Conservation (phyloP, 768 basidiomycete species). For the Gloeostereum incarnatum region DNA sequence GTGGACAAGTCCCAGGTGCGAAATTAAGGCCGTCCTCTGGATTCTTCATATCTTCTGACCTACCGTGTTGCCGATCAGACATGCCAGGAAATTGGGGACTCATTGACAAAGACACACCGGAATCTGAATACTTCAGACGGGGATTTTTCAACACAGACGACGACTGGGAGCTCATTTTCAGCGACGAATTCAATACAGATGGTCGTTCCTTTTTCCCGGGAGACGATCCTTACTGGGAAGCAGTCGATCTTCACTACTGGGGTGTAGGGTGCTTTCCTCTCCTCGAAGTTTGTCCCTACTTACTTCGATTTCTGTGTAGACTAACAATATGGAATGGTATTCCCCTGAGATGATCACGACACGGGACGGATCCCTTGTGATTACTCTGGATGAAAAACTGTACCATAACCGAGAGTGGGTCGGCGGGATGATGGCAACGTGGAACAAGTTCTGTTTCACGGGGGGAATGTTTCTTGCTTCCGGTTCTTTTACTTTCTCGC, state of each 20-base stretch:
- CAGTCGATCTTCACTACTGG: slow-evolving; percentile 60
- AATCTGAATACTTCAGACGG: slow-evolving; percentile 24
- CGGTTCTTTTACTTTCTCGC: slow-evolving; percentile 30
- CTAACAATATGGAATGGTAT: slow-evolving; percentile 76
- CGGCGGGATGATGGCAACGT: slow-evolving; percentile 15
- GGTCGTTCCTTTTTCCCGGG: slow-evolving; percentile 47
- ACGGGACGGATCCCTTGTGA: slow-evolving; percentile 53
- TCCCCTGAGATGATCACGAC: slow-evolving; percentile 62
- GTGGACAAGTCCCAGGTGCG: slow-evolving; percentile 17
- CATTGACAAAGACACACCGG: slow-evolving; percentile 53
- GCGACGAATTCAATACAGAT: slow-evolving; percentile 58
- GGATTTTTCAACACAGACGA: slow-evolving; percentile 25
- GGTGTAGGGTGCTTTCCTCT: slow-evolving; percentile 12
- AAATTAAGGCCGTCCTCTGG: background rate
- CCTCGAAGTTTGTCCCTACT: background rate
- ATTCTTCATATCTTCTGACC: background rate
- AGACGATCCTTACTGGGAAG: slow-evolving; percentile 39
- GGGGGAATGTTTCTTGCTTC: slow-evolving; percentile 61
- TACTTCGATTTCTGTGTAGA: slow-evolving; percentile 11
- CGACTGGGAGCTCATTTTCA: slow-evolving; percentile 41
- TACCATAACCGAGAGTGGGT: slow-evolving; percentile 65
- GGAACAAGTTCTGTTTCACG: slow-evolving; percentile 77
- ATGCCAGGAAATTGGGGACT: slow-evolving; percentile 33
- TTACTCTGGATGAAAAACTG: slow-evolving; percentile 54
- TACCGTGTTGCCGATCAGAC: slow-evolving; percentile 17